phyloP scores from a whole-genome alignment of 2,329 filamentous ascomycete species.

The Apiospora pterosperma region DNA sequence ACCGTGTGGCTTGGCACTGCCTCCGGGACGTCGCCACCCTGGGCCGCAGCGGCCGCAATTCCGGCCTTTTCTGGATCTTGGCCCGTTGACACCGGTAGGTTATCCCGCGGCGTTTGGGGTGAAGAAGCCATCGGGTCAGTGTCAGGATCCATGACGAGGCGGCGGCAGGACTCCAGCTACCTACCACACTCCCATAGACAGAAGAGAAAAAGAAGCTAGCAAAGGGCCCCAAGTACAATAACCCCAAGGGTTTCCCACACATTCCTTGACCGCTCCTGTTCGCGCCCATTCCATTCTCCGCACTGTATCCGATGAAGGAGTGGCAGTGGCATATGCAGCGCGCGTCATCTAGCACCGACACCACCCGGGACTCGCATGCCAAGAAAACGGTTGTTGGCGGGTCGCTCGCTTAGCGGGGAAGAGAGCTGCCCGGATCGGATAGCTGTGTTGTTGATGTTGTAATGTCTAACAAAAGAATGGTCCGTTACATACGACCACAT shows the following conservation, averaged over 20 bases:
- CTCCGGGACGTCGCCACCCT: slow-evolving; percentile 12
- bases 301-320: neutral
- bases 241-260: neutral
- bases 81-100: neutral
- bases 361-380: neutral
- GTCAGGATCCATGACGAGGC: neutral
- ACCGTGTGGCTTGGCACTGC: slow-evolving; percentile 29
- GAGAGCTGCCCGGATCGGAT: too few species aligned
- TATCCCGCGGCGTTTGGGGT: neutral
- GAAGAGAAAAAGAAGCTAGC: neutral
- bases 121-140: neutral
- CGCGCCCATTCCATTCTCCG: neutral
- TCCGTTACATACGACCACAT: too few species aligned
- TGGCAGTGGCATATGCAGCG: slow-evolving; percentile 17
- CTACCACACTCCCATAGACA: neutral
- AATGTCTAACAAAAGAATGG: too few species aligned
- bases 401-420: neutral
- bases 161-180: too few species aligned
- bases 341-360: neutral
- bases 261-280: neutral
- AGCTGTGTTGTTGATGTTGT: too few species aligned
- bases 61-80: neutral
- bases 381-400: neutral
- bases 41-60: neutral
- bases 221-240: neutral